A percentile compares a stretch with the other conserved stretches of the same genome.
Evolutionary conservation across 805 yeast genomes (phyloP).

Genomic region (Wickerhamiella qilinensis): DNA sequence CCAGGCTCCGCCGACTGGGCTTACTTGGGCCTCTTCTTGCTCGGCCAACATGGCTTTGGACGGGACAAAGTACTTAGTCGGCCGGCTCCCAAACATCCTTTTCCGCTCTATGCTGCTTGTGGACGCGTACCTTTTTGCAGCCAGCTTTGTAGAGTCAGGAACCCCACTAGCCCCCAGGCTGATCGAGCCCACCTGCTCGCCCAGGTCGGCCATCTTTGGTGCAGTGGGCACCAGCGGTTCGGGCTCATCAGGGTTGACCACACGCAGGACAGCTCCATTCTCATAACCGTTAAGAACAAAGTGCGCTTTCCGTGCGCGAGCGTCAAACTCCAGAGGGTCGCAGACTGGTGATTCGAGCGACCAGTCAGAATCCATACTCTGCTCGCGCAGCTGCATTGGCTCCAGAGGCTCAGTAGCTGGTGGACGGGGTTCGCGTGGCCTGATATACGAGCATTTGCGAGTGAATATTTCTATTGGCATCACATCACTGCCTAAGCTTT

Average conservation of each 20-base stretch:
- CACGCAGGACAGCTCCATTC: conserved; percentile 1
- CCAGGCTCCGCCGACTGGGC: too few relatives aligned
- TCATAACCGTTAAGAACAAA: conserved; percentile 4
- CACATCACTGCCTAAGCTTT: neutral
- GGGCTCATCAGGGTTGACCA: conserved; percentile 1
- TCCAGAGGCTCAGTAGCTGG: too few relatives aligned
- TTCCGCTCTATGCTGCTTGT: too few relatives aligned
- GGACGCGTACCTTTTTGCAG: too few relatives aligned
- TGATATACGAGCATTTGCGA: neutral
- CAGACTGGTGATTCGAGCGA: neutral
- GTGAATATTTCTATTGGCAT: conserved; percentile 1
- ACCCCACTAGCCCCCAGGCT: neutral
- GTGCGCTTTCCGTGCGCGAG: neutral
- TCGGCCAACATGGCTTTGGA: conserved; percentile 1
- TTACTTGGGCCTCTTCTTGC: neutral
- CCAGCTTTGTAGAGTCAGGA: too few relatives aligned
- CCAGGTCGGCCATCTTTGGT: neutral
- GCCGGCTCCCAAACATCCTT: neutral
- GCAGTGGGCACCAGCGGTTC: neutral
- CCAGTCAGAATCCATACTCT: neutral
- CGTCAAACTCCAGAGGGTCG: neutral
- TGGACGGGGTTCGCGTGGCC: neutral
- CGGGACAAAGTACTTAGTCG: neutral
- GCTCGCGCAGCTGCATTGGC: neutral
- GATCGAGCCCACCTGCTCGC: neutral